Evolutionary conservation across 2,329 filamentous ascomycete species (phyloP).

Genomic region (Aspergillus arachidicola): DNA sequence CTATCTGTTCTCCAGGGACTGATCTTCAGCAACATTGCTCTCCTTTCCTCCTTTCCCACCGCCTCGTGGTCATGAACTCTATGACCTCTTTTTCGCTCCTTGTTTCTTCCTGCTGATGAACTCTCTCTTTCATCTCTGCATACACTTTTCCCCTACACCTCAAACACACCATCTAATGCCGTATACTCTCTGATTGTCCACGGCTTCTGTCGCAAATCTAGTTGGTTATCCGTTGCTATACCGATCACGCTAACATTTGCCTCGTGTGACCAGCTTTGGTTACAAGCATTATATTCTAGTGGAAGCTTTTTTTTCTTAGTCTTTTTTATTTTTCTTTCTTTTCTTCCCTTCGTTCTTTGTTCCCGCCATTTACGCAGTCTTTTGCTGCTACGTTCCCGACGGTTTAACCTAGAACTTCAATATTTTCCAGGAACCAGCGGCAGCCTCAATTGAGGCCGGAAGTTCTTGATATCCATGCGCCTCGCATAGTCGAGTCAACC

Average conservation of each 20-base stretch:
- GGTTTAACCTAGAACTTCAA: background rate
- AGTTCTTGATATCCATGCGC: constrained; percentile 17
- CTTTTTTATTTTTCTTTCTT: background rate
- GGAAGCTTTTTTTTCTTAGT: background rate
- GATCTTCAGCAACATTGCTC: constrained; percentile 20
- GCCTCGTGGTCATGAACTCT: constrained; percentile 21
- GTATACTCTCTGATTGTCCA: background rate
- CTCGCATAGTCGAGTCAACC: constrained; percentile 12
- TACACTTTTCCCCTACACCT: too few species aligned
- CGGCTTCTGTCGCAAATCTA: background rate
- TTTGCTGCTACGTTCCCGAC: background rate
- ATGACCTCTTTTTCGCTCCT: constrained; percentile 17
- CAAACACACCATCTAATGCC: background rate
- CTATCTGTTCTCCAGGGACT: constrained; percentile 5
- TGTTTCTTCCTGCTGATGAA: constrained; percentile 16
- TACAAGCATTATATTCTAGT: background rate
- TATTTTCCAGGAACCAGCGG: background rate
- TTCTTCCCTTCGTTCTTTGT: constrained; percentile 1
- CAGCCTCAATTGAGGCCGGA: constrained; percentile 10
- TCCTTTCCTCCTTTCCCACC: constrained; percentile 20
- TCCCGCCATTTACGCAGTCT: background rate
- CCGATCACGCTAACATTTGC: background rate
- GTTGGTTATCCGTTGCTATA: background rate
- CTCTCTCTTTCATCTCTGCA: background rate
- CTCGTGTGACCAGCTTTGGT: background rate